phyloP scores from a whole-genome alignment of 345 rosid species.

The Bruguiera sexangula region DNA sequence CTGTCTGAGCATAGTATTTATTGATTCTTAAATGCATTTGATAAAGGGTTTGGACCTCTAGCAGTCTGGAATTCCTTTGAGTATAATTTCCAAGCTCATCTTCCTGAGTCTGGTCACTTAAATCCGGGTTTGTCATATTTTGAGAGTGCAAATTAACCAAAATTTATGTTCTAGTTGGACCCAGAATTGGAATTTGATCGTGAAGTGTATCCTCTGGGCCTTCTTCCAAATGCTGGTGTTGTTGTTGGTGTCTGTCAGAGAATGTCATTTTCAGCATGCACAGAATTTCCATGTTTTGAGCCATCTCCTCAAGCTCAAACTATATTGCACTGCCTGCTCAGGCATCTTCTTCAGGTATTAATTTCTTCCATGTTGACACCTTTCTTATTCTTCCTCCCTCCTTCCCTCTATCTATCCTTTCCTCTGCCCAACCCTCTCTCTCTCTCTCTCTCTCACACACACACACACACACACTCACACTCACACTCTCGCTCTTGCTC shows the following conservation, averaged over 20 bases:
- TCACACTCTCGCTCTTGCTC: too few relatives aligned
- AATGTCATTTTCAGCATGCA: slow-evolving; percentile 93
- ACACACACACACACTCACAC: too few relatives aligned
- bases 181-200: slow-evolving; percentile 98
- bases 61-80: not conserved
- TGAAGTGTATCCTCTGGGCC: slow-evolving; percentile 94
- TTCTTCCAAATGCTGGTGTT: slow-evolving; percentile 92
- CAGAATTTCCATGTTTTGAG: slow-evolving; percentile 97
- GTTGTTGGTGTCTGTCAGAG: slow-evolving; percentile 97
- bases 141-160: slow-evolving; percentile 14
- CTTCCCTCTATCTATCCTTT: not conserved
- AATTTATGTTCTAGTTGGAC: slow-evolving; percentile 62
- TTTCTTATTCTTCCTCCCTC: not conserved
- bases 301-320: slow-evolving; percentile 99
- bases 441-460: not conserved
- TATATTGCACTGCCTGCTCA: slow-evolving; percentile 86
- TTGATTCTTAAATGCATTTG: not conserved
- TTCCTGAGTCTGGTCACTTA: not conserved
- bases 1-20: not conserved
- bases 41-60: not conserved
- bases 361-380: not conserved
- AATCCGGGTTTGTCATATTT: not conserved
- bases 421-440: slow-evolving; percentile 2
- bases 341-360: slow-evolving; percentile 97
- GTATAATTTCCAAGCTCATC: too few relatives aligned